Conservation (phyloP, 805 yeast genomes). For the Teunomyces atbi region DNA sequence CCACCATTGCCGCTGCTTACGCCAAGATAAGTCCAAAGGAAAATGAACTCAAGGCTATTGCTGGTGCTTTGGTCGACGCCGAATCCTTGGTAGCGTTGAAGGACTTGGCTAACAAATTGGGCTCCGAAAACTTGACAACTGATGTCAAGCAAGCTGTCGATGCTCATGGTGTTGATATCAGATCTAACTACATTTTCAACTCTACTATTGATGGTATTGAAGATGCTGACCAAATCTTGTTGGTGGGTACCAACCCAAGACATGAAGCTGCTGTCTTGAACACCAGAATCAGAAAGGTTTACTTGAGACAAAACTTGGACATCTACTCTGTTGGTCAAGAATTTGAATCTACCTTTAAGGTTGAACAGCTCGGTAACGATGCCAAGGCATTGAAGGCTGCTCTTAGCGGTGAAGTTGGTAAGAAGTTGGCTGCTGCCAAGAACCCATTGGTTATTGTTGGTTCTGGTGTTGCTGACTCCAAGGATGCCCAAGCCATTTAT, state of each 20-base stretch:
- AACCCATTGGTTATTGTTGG: slow-evolving; percentile 80
- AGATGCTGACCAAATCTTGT: slow-evolving; percentile 75
- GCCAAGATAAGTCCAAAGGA: slow-evolving; percentile 54
- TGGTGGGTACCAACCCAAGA: slow-evolving; percentile 85
- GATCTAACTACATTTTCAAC: slow-evolving; percentile 79
- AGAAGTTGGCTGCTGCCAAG: slow-evolving; percentile 62
- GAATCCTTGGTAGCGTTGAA: slow-evolving; percentile 80
- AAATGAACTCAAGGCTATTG: slow-evolving; percentile 75
- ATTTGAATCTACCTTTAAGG: slow-evolving; percentile 74
- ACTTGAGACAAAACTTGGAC: slow-evolving; percentile 69
- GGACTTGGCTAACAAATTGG: slow-evolving; percentile 72
- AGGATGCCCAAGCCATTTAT: slow-evolving; percentile 61
- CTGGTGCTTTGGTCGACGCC: slow-evolving; percentile 80
- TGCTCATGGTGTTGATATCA: slow-evolving; percentile 68
- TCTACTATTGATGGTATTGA: slow-evolving; percentile 76
- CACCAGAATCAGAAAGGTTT: slow-evolving; percentile 76
- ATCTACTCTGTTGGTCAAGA: slow-evolving; percentile 71
- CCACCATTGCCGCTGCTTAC: slow-evolving; percentile 64
- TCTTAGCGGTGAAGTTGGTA: slow-evolving; percentile 65
- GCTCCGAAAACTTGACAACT: slow-evolving; percentile 76
- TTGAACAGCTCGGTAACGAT: slow-evolving; percentile 61
- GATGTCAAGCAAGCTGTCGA: slow-evolving; percentile 59
- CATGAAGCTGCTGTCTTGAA: slow-evolving; percentile 88
- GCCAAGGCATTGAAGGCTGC: slow-evolving; percentile 58
- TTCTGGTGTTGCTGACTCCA: slow-evolving; percentile 69